A percentile compares a stretch with the other conserved stretches of the same genome.
phyloP scores from a whole-genome alignment of 2,329 filamentous ascomycete species.

The Fusarium brevicatenulatum region DNA sequence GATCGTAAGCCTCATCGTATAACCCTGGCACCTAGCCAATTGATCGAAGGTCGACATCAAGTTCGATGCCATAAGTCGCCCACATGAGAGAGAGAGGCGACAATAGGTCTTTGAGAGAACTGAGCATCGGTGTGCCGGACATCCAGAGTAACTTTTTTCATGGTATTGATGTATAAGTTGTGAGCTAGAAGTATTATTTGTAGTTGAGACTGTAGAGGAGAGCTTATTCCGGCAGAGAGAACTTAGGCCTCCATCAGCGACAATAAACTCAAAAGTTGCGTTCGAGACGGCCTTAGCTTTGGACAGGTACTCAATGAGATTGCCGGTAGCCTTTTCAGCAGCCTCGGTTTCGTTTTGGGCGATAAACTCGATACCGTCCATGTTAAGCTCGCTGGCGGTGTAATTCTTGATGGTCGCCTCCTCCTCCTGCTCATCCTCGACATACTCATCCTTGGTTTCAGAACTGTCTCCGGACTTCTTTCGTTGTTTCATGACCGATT shows the following conservation, averaged over 20 bases:
- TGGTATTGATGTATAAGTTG: too few species aligned
- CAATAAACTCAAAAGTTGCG: not conserved
- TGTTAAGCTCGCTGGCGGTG: rapidly evolving
- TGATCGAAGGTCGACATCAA: not conserved
- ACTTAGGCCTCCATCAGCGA: not conserved
- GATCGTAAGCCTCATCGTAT: not conserved
- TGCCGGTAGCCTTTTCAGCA: not conserved
- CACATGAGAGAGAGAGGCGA: not conserved
- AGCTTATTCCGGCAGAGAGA: too few species aligned
- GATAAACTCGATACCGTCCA: not conserved
- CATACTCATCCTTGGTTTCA: not conserved
- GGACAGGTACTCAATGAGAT: not conserved
- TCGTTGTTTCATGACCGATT: not conserved
- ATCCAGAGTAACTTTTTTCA: rapidly evolving
- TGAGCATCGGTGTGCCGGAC: rapidly evolving
- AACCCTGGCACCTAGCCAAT: not conserved
- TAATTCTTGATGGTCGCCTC: not conserved
- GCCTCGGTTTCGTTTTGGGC: not conserved
- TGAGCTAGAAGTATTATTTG: too few species aligned
- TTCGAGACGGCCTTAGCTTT: not conserved
- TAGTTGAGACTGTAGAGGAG: too few species aligned
- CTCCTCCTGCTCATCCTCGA: too few species aligned
- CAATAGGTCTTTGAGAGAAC: not conserved
- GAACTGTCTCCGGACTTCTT: rapidly evolving
- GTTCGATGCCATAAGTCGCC: not conserved